A percentile compares a stretch with the other conserved stretches of the same genome.
These are phyloP conservation scores for Draba incana DNA, from an alignment of 345 rosid genomes.

Conservation along the genomic window DNA sequence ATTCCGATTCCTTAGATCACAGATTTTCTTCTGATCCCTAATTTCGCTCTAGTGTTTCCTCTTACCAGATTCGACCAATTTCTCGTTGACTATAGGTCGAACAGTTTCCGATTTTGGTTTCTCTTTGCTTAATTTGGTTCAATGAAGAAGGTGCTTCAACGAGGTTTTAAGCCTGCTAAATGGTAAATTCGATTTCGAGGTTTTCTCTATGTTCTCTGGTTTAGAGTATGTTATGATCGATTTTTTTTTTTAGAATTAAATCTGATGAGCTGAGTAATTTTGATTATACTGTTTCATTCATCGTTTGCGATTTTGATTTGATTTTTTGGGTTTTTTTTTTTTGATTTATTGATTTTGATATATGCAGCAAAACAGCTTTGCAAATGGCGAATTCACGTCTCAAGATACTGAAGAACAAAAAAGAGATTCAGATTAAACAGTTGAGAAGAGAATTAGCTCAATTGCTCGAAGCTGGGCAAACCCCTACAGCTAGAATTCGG, in stretches of 20 bases:
- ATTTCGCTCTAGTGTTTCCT: neutral
- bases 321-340: too few relatives aligned
- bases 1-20: slow-evolving; percentile 20
- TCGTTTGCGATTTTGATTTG: neutral
- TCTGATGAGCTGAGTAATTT: too few relatives aligned
- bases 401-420: slow-evolving; percentile 76
- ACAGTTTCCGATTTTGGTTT: slow-evolving; percentile 13
- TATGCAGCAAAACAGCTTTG: slow-evolving; percentile 78
- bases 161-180: slow-evolving; percentile 90
- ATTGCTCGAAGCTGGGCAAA: slow-evolving; percentile 76
- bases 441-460: slow-evolving; percentile 80
- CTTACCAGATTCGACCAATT: neutral
- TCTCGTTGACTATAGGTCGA: neutral
- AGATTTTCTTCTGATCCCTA: slow-evolving; percentile 12
- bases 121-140: neutral
- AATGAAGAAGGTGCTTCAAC: slow-evolving; percentile 55
- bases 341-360: neutral
- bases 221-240: slow-evolving; percentile 4
- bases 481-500: slow-evolving; percentile 82
- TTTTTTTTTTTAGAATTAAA: too few relatives aligned
- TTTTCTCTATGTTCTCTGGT: neutral
- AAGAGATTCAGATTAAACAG: slow-evolving; percentile 66
- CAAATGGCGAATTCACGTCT: slow-evolving; percentile 71
- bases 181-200: slow-evolving; percentile 50
- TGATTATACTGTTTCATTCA: too few relatives aligned